phyloP scores from a whole-genome alignment of 1,284 basidiomycete species.

The Mycocalia duriaeana region DNA sequence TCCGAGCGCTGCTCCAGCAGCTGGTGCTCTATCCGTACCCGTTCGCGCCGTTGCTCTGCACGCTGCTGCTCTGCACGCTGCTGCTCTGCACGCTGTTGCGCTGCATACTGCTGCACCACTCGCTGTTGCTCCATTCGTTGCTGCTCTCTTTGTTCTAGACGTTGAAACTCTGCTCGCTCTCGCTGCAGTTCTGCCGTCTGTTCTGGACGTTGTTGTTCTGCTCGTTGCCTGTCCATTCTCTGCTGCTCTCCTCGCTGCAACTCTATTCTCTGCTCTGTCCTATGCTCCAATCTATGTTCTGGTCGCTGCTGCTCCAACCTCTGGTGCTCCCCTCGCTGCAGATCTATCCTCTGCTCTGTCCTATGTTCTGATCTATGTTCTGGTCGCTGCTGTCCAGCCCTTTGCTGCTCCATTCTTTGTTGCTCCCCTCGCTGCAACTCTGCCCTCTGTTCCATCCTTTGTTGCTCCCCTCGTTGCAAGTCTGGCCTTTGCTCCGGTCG shows the following conservation, averaged over 20 bases:
- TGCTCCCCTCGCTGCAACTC: neutral
- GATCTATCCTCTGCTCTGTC: neutral
- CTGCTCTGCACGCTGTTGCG: neutral
- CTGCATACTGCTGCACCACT: neutral
- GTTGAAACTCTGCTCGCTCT: neutral
- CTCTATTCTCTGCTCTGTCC: too few species aligned
- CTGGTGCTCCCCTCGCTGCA: too few species aligned
- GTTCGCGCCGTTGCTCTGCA: neutral
- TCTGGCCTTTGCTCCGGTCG: slow-evolving; percentile 13
- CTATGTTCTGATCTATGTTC: neutral
- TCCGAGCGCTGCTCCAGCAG: slow-evolving; percentile 1
- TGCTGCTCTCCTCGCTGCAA: too few species aligned
- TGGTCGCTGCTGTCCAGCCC: slow-evolving; percentile 9
- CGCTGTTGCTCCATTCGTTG: neutral
- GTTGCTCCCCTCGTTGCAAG: too few species aligned
- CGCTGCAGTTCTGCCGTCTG: too few species aligned
- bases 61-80: neutral
- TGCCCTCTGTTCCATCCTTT: neutral
- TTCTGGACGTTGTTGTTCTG: too few species aligned
- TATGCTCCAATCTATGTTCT: too few species aligned
- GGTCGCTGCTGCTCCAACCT: neutral
- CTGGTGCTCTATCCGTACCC: neutral
- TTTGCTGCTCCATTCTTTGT: neutral
- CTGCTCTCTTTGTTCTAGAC: neutral
- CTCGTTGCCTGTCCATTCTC: too few species aligned